Percentiles rank a stretch among this genome's conserved stretches.
Evolutionary conservation across 805 yeast genomes (phyloP).

Genomic region (Cyberlindnera saturnus): DNA sequence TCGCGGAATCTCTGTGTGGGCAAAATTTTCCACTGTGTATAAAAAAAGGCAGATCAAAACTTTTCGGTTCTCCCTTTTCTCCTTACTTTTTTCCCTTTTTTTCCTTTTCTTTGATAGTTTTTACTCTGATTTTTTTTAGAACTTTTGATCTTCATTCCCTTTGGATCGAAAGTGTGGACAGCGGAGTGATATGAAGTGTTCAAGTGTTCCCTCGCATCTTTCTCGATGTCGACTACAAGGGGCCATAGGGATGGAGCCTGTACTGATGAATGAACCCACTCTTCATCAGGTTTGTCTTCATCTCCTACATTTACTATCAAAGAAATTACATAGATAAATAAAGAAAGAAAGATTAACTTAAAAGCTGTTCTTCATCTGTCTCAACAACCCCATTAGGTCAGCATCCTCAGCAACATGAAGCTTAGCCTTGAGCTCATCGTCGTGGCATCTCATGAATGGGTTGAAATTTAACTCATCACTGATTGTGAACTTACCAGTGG

Average conservation of each 20-base stretch:
- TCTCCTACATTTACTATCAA: constrained; percentile 1
- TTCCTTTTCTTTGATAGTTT: constrained; percentile 25
- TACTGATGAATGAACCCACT: not conserved
- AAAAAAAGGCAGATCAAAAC: constrained; percentile 1
- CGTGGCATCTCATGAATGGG: constrained; percentile 81
- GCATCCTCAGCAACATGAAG: constrained; percentile 46
- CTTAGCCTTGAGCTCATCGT: constrained; percentile 52
- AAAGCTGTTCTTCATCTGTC: constrained; percentile 65
- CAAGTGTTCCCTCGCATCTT: constrained; percentile 4
- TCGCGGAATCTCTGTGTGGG: too few species aligned
- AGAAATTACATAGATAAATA: not conserved
- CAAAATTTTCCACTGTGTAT: not conserved
- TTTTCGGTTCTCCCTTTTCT: constrained; percentile 1
- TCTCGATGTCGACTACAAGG: not conserved
- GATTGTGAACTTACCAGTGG: constrained; percentile 85
- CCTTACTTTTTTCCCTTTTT: constrained; percentile 4
- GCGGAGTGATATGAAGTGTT: constrained; percentile 37
- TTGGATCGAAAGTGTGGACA: constrained; percentile 41
- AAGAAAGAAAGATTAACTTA: not conserved
- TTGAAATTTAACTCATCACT: constrained; percentile 76
- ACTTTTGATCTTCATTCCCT: constrained; percentile 28
- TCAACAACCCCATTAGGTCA: constrained; percentile 64
- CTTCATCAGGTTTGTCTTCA: not conserved
- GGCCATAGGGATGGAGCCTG: not conserved
- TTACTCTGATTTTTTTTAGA: constrained; percentile 36